These are phyloP conservation scores for Plasmodium gaboni DNA, from an alignment of 169 alveolate genomes.

Conservation along the genomic window DNA sequence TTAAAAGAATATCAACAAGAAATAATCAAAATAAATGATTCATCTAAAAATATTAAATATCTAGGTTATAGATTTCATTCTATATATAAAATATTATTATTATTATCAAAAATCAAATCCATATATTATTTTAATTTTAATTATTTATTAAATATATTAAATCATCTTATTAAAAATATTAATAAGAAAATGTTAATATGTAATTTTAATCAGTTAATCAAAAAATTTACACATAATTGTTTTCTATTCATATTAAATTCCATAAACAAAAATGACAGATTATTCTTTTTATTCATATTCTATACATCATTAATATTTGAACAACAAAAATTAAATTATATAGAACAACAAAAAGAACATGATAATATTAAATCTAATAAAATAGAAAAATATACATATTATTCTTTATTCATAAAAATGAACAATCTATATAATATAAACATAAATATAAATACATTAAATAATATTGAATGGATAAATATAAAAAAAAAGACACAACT, in stretches of 20 bases:
- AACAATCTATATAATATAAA: background rate
- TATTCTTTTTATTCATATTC: conserved; percentile 48
- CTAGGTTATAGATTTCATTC: conserved; percentile 52
- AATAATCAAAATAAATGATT: conserved; percentile 53
- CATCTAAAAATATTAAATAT: conserved; percentile 51
- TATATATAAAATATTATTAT: conserved; percentile 57
- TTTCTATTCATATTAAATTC: conserved; percentile 63
- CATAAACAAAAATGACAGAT: conserved; percentile 33
- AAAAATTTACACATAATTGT: conserved; percentile 70
- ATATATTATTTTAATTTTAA: conserved; percentile 46
- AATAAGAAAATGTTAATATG: conserved; percentile 71
- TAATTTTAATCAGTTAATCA: conserved; percentile 66
- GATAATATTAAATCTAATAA: conserved; percentile 8
- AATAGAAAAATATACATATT: conserved; percentile 58
- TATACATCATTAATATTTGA: conserved; percentile 59
- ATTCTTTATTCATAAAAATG: conserved; percentile 32
- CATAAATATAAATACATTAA: background rate
- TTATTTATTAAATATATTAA: conserved; percentile 64
- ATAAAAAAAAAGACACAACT: conserved; percentile 29
- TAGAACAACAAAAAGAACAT: too few species aligned
- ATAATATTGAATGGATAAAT: conserved; percentile 52
- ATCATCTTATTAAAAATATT: conserved; percentile 50
- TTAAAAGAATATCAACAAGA: conserved; percentile 66
- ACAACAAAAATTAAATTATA: conserved; percentile 22
- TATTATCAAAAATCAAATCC: conserved; percentile 24